A percentile compares a stretch with the other conserved stretches of the same genome.
phyloP scores from a whole-genome alignment of 352 stramenopile species.

The Phytophthora boehmeriae region DNA sequence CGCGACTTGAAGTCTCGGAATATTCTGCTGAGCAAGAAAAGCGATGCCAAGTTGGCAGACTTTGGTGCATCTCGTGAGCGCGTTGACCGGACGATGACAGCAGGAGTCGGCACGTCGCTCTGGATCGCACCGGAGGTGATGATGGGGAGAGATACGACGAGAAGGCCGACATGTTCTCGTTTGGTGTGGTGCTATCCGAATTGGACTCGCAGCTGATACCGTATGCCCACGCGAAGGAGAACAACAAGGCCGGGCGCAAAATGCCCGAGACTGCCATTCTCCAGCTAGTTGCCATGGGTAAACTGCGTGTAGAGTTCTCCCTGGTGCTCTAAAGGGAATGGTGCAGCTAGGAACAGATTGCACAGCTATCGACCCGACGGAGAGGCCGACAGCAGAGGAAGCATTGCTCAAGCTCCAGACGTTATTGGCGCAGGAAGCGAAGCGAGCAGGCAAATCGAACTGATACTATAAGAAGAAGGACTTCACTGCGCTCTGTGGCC shows the following conservation, averaged over 20 bases:
- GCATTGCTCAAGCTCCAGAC: conserved; percentile 41
- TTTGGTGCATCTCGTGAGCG: conserved; percentile 52
- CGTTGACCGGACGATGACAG: conserved; percentile 46
- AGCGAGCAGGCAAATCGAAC: conserved; percentile 33
- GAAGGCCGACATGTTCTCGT: conserved; percentile 57
- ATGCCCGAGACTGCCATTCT: conserved; percentile 55
- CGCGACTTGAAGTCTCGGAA: conserved; percentile 62
- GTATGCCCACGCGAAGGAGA: conserved; percentile 45
- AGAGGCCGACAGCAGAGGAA: conserved; percentile 47
- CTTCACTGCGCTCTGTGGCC: neutral
- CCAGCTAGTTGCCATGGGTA: conserved; percentile 52
- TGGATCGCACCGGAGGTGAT: conserved; percentile 55
- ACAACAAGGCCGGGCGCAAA: conserved; percentile 36
- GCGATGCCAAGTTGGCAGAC: conserved; percentile 51
- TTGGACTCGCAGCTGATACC: conserved; percentile 48
- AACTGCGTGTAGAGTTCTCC: conserved; percentile 50
- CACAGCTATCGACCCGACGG: conserved; percentile 44
- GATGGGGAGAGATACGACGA: conserved; percentile 53
- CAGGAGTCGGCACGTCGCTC: conserved; percentile 46
- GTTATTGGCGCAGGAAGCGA: conserved; percentile 39
- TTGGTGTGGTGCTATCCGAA: conserved; percentile 50
- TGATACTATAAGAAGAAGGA: conserved; percentile 41
- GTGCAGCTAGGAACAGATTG: conserved; percentile 43
- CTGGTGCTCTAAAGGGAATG: conserved; percentile 22
- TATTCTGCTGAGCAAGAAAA: conserved; percentile 41